These are phyloP conservation scores for Tylopilus sp. DNA, from an alignment of 768 basidiomycete genomes.

Conservation along the genomic window DNA sequence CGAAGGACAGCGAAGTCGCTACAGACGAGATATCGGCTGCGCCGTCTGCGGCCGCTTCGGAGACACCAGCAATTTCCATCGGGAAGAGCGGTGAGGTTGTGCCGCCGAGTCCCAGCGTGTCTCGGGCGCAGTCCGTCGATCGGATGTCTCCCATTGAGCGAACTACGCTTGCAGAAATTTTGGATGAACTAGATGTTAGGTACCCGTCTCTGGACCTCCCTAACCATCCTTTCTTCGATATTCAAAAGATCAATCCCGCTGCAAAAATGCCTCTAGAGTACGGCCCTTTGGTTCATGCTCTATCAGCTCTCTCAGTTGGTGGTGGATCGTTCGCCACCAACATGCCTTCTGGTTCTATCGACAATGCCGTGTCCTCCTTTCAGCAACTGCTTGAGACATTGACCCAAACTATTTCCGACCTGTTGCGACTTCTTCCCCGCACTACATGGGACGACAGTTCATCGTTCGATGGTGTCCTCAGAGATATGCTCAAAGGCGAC, in stretches of 20 bases:
- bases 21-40: conserved; percentile 41
- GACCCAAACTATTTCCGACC: conserved; percentile 85
- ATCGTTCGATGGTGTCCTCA: conserved; percentile 80
- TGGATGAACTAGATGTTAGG: conserved; percentile 62
- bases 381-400: conserved; percentile 85
- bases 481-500: conserved; percentile 87
- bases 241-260: conserved; percentile 67
- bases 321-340: conserved; percentile 77
- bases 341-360: conserved; percentile 85
- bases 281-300: conserved; percentile 78
- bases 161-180: conserved; percentile 57
- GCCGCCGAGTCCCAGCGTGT: conserved; percentile 52
- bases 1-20: conserved; percentile 53
- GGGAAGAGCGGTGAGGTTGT: conserved; percentile 29
- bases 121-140: conserved; percentile 62
- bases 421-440: conserved; percentile 79
- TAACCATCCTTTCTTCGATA: conserved; percentile 74
- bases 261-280: conserved; percentile 81
- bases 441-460: conserved; percentile 91
- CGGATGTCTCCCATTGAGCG: conserved; percentile 40
- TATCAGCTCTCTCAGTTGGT: conserved; percentile 82
- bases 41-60: conserved; percentile 47
- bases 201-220: conserved; percentile 63
- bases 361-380: conserved; percentile 86
- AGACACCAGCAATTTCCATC: conserved; percentile 40